phyloP scores from a whole-genome alignment of 305 asterid genomes.

The Caryopteris hybrid region DNA sequence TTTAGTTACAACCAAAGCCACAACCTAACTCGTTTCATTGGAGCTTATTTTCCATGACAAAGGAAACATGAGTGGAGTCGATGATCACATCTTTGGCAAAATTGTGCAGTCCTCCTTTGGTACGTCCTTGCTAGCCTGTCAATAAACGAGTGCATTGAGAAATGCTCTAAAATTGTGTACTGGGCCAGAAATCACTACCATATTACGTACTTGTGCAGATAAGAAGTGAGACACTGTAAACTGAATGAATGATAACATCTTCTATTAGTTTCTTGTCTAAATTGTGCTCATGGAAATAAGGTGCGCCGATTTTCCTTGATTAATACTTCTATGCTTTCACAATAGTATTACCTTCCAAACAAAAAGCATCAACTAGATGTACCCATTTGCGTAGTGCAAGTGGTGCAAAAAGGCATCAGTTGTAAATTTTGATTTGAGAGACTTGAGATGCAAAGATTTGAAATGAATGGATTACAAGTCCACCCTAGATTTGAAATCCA shows the following conservation, averaged over 20 bases:
- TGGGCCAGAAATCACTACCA: background rate
- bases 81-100: conserved; percentile 61
- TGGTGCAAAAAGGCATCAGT: background rate
- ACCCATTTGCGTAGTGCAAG: background rate
- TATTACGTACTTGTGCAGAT: background rate
- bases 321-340: background rate
- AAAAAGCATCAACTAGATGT: background rate
- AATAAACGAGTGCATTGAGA: too few relatives aligned
- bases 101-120: conserved; percentile 67
- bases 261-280: background rate
- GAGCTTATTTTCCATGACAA: background rate
- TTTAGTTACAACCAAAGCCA: too few relatives aligned
- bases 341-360: background rate
- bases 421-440: background rate
- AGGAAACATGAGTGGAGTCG: background rate
- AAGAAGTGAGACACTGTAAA: background rate
- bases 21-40: too few relatives aligned
- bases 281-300: background rate
- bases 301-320: background rate
- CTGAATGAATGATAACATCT: background rate
- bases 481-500: background rate
- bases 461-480: too few relatives aligned
- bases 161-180: background rate
- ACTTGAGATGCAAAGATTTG: background rate
- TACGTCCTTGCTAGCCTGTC: conserved; percentile 67